Base-by-base conservation (phyloP, 75 land plant species). In the Pinus tabuliformis region DNA sequence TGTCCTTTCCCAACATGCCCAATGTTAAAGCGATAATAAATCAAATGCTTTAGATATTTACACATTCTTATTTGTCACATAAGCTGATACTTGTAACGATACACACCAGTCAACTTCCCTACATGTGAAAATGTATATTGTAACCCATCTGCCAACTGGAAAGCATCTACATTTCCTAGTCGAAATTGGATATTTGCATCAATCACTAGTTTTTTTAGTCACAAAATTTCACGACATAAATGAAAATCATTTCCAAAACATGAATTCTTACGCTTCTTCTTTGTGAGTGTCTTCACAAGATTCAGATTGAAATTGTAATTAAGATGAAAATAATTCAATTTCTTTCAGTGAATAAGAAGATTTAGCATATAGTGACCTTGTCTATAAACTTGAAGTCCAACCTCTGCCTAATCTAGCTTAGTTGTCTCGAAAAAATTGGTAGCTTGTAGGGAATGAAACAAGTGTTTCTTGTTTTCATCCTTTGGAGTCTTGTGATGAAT, bases 11-110 rank as follows among this genome's bases (percentile, higher is more conserved):
- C 99, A 71, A 97, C 99, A 76, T 98, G 99, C 12, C 99, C 99
- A 79, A 98, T 97, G 66, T 97, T 97, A 76, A 97, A 97, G 28
- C 99, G 88, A 62, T 97, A 97, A 72, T 97, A 97, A 39, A 97
- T 97, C 77, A 97, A 79, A 74, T 97, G 99, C 87, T 97, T 97
- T 84, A 97, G 81, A 59, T 97, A 98, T 56, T 94, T 97, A 81
- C 99, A 97, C 99, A 97, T 97, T 75, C 99, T 83, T 39, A 97
- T 97, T 85, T 97, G 99, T 14, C 99, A 76, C 99, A 97, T 97
- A 15, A 97, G 88, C 60, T 98, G 77, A 81, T 97, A 97, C 81
- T 97, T 97, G 83, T 97, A 97, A 57, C 99, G 86, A 80, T 97
- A 97, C 99, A 97, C 94, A 58, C 99, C 99, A 78, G 99, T 97